Conservation (phyloP, 352 stramenopile species). For the Globisporangium sylvaticum region DNA sequence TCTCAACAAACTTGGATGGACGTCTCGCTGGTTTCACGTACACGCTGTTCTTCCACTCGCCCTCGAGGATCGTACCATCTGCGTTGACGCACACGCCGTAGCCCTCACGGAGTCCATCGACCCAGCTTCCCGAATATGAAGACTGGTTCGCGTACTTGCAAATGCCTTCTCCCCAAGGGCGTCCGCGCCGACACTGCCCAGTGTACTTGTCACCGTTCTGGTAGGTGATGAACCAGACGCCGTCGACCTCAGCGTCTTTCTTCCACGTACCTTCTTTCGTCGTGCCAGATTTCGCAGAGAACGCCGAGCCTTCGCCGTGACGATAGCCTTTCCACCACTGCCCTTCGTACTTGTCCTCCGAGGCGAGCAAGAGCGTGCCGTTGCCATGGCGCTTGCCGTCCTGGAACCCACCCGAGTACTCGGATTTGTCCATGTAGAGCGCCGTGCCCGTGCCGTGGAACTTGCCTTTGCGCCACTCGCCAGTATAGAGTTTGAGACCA, state of each 20-base stretch:
- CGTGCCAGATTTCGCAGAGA: conserved; percentile 48
- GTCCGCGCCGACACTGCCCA: conserved; percentile 48
- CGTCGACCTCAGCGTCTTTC: conserved; percentile 50
- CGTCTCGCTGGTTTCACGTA: conserved; percentile 42
- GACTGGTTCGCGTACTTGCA: conserved; percentile 90
- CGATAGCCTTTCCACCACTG: conserved; percentile 74
- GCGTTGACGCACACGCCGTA: conserved; percentile 59
- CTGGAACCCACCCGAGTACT: conserved; percentile 86
- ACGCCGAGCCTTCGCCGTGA: conserved; percentile 57
- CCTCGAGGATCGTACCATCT: conserved; percentile 61
- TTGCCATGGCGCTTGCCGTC: conserved; percentile 73
- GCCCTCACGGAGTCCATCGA: conserved; percentile 77
- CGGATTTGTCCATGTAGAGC: conserved; percentile 78
- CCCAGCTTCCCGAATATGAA: conserved; percentile 85
- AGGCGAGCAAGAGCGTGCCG: conserved; percentile 41
- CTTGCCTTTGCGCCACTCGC: conserved; percentile 52
- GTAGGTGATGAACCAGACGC: conserved; percentile 67
- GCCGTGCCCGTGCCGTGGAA: conserved; percentile 83
- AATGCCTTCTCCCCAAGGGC: conserved; percentile 73
- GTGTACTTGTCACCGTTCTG: conserved; percentile 78
- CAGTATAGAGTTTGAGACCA: conserved; percentile 56
- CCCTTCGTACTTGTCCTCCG: conserved; percentile 57
- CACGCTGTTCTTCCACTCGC: conserved; percentile 70
- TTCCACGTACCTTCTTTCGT: conserved; percentile 73
- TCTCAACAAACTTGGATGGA: conserved; percentile 58